Percentiles rank a stretch among this genome's conserved stretches.
These are phyloP conservation scores for Misopates orontium DNA, from an alignment of 257 asterid species.

Conservation along the genomic window DNA sequence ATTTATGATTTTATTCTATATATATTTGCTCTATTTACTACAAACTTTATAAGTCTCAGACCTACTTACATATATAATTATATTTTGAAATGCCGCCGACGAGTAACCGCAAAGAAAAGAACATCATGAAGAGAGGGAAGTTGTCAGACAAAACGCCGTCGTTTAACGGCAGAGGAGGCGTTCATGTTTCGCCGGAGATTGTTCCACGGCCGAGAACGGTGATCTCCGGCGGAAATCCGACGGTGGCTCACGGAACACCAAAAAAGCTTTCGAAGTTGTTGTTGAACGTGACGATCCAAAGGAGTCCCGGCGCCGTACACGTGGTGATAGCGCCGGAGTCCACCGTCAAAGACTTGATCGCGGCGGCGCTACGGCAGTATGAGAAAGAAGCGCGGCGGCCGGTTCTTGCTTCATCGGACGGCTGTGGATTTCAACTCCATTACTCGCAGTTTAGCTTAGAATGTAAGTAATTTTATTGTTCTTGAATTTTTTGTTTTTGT, in stretches of 20 bases:
- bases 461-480: constrained; percentile 43
- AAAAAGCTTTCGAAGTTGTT: constrained; percentile 66
- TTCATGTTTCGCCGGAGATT: constrained; percentile 28
- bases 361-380: constrained; percentile 66
- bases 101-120: constrained; percentile 57
- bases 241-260: constrained; percentile 1
- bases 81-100: constrained; percentile 59
- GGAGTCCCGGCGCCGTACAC: constrained; percentile 79
- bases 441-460: constrained; percentile 91
- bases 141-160: constrained; percentile 61
- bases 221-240: too few relatives aligned
- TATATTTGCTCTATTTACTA: too few relatives aligned
- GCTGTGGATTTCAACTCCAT: constrained; percentile 67
- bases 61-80: too few relatives aligned
- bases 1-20: too few relatives aligned
- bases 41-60: too few relatives aligned
- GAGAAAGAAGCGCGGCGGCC: constrained; percentile 72
- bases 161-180: constrained; percentile 39
- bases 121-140: constrained; percentile 54
- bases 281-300: constrained; percentile 73
- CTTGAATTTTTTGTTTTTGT: too few relatives aligned
- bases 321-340: constrained; percentile 70
- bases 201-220: constrained; percentile 69
- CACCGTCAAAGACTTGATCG: constrained; percentile 69
- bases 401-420: constrained; percentile 33